phyloP scores from a whole-genome alignment of 2,329 filamentous ascomycete genomes.

The Colletotrichum limetticola region DNA sequence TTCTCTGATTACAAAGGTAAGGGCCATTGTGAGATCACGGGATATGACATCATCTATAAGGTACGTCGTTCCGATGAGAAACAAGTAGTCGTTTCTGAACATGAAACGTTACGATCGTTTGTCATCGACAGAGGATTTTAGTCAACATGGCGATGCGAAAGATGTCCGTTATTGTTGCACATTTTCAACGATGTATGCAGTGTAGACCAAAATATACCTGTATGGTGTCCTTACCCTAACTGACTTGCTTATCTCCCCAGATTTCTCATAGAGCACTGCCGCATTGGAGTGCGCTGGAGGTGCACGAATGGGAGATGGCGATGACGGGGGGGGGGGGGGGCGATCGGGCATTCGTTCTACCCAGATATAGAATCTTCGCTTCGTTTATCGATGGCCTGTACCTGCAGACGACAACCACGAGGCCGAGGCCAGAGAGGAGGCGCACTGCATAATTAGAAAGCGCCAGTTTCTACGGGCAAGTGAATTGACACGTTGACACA shows the following conservation, averaged over 20 bases:
- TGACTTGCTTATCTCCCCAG: not conserved
- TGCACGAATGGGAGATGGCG: not conserved
- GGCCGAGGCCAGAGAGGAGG: not conserved
- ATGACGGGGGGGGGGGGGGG: not conserved
- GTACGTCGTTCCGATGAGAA: too few species aligned
- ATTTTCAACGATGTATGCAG: too few species aligned
- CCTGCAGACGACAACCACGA: slow-evolving; percentile 15
- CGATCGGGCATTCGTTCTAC: not conserved
- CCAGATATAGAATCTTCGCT: not conserved
- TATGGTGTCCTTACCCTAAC: not conserved
- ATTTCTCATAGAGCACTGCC: not conserved
- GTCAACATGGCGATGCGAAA: not conserved
- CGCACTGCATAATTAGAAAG: slow-evolving; percentile 14
- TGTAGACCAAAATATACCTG: too few species aligned
- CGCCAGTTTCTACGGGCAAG: not conserved
- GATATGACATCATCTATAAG: not conserved
- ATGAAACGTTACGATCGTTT: not conserved
- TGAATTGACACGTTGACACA: too few species aligned
- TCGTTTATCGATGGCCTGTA: not conserved
- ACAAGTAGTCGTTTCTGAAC: not conserved
- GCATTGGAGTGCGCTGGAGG: not conserved
- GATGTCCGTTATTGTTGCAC: not conserved
- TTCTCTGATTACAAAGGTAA: not conserved
- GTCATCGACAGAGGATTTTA: not conserved
- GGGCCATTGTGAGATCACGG: not conserved